Evolutionary conservation across 768 basidiomycete genomes (phyloP).

Genomic region (Kwoniella dejecticola): DNA sequence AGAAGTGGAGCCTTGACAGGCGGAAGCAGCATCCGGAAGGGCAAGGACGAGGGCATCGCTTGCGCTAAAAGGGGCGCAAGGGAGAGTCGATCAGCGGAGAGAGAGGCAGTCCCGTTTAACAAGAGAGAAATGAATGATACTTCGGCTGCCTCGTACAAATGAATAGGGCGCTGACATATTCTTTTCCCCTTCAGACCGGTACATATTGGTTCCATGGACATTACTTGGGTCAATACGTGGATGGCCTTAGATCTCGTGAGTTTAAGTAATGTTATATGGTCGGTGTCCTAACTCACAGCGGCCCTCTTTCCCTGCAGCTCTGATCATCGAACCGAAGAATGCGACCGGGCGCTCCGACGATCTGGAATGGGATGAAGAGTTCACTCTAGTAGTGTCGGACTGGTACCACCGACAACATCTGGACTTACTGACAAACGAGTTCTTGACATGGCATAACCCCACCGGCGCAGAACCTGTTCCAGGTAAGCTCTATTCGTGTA

Average conservation of each 20-base stretch:
- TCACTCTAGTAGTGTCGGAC: constrained; percentile 78
- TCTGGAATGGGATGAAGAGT: constrained; percentile 82
- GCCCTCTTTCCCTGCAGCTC: not conserved
- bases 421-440: constrained; percentile 63
- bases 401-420: constrained; percentile 73
- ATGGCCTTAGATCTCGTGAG: constrained; percentile 75
- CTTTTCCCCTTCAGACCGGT: constrained; percentile 31
- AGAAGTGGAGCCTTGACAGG: no score
- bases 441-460: constrained; percentile 70
- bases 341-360: constrained; percentile 57
- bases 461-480: constrained; percentile 85
- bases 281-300: no score
- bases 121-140: no score
- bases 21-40: no score
- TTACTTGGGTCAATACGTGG: constrained; percentile 75
- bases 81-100: no score
- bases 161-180: not conserved
- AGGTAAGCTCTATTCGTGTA: constrained; percentile 56
- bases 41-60: no score
- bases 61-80: no score
- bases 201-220: constrained; percentile 57
- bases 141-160: no score
- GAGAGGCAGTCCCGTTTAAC: no score
- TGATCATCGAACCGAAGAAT: constrained; percentile 4
- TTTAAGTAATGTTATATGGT: not conserved